phyloP scores from a whole-genome alignment of 2,329 filamentous ascomycete genomes.

The Epichloe scottii region DNA sequence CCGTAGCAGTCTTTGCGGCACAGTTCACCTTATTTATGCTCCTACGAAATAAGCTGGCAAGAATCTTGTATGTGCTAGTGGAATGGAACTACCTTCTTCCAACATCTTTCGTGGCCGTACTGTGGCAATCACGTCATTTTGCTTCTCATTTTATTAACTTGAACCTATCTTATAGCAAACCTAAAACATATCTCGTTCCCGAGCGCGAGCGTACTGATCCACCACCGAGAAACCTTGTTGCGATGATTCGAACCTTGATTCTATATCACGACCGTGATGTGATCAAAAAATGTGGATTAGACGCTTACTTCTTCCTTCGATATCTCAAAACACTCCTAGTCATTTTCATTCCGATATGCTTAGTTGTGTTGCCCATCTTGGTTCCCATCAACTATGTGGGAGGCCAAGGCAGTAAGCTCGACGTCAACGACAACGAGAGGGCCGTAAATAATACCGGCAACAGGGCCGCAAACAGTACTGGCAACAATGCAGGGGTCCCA shows the following conservation, averaged over 20 bases:
- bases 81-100: slow-evolving; percentile 6
- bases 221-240: slow-evolving; percentile 46
- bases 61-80: slow-evolving; percentile 58
- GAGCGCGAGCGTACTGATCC: slow-evolving; percentile 72
- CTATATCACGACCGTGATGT: slow-evolving; percentile 64
- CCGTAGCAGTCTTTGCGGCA: slow-evolving; percentile 48
- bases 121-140: background rate
- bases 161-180: slow-evolving; percentile 41
- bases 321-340: slow-evolving; percentile 69
- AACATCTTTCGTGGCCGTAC: background rate
- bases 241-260: slow-evolving; percentile 47
- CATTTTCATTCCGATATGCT: slow-evolving; percentile 76
- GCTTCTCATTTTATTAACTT: background rate
- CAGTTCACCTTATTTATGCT: slow-evolving; percentile 61
- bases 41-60: slow-evolving; percentile 62
- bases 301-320: slow-evolving; percentile 94
- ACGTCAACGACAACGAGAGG: slow-evolving; percentile 22
- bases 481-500: slow-evolving; percentile 5
- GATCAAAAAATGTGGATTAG: slow-evolving; percentile 88
- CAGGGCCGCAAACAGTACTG: slow-evolving; percentile 12
- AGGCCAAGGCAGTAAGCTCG: slow-evolving; percentile 48
- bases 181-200: slow-evolving; percentile 75
- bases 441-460: slow-evolving; percentile 14
- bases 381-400: slow-evolving; percentile 72
- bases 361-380: slow-evolving; percentile 71